Base-by-base conservation (phyloP, 2,329 filamentous ascomycete species). In the Dothideomycetes sp. region DNA sequence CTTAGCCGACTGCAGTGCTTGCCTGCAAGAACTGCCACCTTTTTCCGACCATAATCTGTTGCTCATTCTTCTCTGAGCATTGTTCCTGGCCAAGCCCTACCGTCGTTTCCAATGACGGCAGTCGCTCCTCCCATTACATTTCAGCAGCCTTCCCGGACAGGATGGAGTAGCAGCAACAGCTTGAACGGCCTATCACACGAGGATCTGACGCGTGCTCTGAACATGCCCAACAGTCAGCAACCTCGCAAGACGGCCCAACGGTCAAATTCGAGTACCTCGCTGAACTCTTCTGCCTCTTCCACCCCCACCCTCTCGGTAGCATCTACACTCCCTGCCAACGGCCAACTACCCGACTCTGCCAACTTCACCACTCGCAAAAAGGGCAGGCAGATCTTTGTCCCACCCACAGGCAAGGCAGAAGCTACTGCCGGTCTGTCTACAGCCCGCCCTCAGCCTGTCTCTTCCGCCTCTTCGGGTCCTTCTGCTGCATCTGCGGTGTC, bases 261-360 rank as follows among this genome's bases (percentile, higher is more conserved):
- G 59, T 81, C 81, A 55, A 94, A 86, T 69, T 96, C 89, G 27
- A 91, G 86, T 43, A 94, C 87, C 3, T 94, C 88, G 34, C 71
- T 93, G 47, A 66, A 69, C 41, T 79, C 76, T 16, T 36, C 39
- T 15, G 64, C 69, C 24, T 83, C 84, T 11, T 77, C 77, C 36
- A 75, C 68, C 31, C 77, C 80, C 2, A 83, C 81, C 40, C 67
- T 83, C 46, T 72, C 75, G 30, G 72, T 75, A 42, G 69, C 75
- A 54, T 68, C 72, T 36, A 68, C 73, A 18, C 77, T 77, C 48
- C 72, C 68, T 41, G 49, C 61, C 65, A 39, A 61, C 40, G 63
- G 63, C 31, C n/a, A n/a, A n/a, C n/a, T n/a, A n/a, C 42, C 48
- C 24, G 53, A 56, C 22, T 45, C 53, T 22, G 49, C 48, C 11